These are phyloP conservation scores for Ganoderma leucocontextum DNA, from an alignment of 1,284 basidiomycete species.

Conservation along the genomic window DNA sequence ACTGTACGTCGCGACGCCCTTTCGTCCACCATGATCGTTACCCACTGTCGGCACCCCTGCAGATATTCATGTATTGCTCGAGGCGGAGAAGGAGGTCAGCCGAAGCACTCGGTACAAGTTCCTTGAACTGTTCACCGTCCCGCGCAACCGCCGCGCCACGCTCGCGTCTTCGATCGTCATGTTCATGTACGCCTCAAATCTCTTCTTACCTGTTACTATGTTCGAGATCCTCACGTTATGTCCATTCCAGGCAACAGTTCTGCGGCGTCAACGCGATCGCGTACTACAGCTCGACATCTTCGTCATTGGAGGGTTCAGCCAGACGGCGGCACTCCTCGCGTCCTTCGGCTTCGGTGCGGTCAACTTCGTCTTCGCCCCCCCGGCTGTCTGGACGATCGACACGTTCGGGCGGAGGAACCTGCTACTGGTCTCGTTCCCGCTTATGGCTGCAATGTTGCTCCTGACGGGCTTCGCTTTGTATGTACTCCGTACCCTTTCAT, in stretches of 20 bases:
- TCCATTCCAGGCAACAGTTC: slow-evolving; percentile 55
- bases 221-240: background rate
- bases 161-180: slow-evolving; percentile 76
- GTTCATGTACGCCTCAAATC: slow-evolving; percentile 51
- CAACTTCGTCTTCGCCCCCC: slow-evolving; percentile 64
- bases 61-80: slow-evolving; percentile 72
- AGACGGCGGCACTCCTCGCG: slow-evolving; percentile 62
- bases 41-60: background rate
- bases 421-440: slow-evolving; percentile 70
- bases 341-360: slow-evolving; percentile 64
- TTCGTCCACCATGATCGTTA: background rate
- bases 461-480: slow-evolving; percentile 66
- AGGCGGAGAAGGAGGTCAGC: slow-evolving; percentile 66
- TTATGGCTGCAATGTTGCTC: slow-evolving; percentile 69
- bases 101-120: slow-evolving; percentile 58
- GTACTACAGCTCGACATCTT: slow-evolving; percentile 73
- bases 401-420: slow-evolving; percentile 78
- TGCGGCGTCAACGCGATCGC: slow-evolving; percentile 74
- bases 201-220: background rate
- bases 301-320: slow-evolving; percentile 56
- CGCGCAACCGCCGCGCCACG: slow-evolving; percentile 78
- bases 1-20: slow-evolving; percentile 40
- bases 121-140: slow-evolving; percentile 74
- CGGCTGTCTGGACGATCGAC: slow-evolving; percentile 63
- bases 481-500: background rate